A percentile compares a stretch with the other conserved stretches of the same genome.
Evolutionary conservation across 257 asterid species (phyloP).

Genomic region (Oldenlandia corymbosa): DNA sequence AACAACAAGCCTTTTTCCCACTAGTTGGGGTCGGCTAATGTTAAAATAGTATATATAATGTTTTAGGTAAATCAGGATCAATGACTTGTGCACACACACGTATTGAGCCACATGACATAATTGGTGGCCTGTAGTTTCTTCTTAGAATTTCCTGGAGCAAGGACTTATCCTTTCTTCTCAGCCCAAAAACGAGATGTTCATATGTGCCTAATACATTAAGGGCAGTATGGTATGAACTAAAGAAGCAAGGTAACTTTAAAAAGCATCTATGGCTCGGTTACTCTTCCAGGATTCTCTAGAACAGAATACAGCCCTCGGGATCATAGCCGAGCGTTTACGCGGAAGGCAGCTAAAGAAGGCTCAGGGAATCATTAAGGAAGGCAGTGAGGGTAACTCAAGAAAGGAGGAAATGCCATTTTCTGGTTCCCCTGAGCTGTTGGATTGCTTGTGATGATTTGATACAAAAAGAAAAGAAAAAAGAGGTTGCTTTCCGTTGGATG

Average conservation of each 20-base stretch:
- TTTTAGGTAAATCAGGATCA: background rate
- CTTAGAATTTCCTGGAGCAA: background rate
- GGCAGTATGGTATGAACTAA: too few species aligned
- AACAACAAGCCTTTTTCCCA: too few species aligned
- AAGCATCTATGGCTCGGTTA: background rate
- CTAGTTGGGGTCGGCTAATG: too few species aligned
- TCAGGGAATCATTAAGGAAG: background rate
- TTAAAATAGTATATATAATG: background rate
- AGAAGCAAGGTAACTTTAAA: background rate
- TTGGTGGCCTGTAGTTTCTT: background rate
- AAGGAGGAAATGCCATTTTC: background rate
- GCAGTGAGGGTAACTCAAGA: background rate
- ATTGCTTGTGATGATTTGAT: background rate
- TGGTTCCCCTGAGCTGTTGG: background rate
- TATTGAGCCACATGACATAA: background rate
- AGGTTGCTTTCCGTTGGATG: background rate
- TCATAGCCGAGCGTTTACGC: slow-evolving; percentile 10
- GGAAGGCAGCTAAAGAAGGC: background rate
- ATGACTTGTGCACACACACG: background rate
- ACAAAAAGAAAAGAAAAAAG: background rate
- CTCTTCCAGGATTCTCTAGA: slow-evolving; percentile 8
- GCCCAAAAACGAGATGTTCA: background rate
- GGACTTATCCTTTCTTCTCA: background rate
- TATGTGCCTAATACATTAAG: background rate
- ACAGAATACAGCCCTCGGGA: slow-evolving; percentile 9